Evolutionary conservation across 177 flowering plant genomes (phyloP).

Genomic region (Tripterygium wilfordii): DNA sequence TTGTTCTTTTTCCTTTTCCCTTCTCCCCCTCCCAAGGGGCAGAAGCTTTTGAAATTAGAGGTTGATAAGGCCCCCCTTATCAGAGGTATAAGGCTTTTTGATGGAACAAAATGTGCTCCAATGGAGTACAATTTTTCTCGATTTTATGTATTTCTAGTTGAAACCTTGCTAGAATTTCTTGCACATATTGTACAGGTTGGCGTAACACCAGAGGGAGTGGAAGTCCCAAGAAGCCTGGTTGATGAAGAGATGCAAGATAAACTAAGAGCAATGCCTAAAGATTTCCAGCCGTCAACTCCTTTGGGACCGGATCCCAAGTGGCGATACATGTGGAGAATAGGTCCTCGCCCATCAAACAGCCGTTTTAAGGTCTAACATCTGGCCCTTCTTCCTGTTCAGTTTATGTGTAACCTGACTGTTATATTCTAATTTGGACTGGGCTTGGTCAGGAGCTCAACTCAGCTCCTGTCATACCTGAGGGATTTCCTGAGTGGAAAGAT

Average conservation of each 20-base stretch:
- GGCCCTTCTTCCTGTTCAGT: constrained; percentile 1
- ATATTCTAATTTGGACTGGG: not conserved
- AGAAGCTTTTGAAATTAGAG: too few species aligned
- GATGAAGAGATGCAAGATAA: constrained; percentile 80
- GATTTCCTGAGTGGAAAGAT: constrained; percentile 93
- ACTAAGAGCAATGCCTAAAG: constrained; percentile 63
- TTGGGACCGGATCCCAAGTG: constrained; percentile 91
- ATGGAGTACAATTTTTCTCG: too few species aligned
- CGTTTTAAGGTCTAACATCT: constrained; percentile 72
- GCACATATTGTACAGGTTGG: constrained; percentile 60
- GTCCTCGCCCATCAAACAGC: constrained; percentile 83
- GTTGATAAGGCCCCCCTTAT: too few species aligned
- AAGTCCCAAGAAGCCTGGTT: constrained; percentile 87
- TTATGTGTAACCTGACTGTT: not conserved
- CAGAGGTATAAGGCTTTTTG: too few species aligned
- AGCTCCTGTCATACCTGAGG: constrained; percentile 97
- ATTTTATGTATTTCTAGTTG: too few species aligned
- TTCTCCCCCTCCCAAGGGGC: too few species aligned
- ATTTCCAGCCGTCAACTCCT: constrained; percentile 64
- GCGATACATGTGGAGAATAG: constrained; percentile 99
- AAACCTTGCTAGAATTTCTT: too few species aligned
- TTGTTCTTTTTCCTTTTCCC: too few species aligned
- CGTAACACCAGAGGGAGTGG: constrained; percentile 94
- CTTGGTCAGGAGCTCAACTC: constrained; percentile 75
- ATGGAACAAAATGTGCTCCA: too few species aligned